phyloP scores from a whole-genome alignment of 106 monocot genomes.

The Triglochin maritima region DNA sequence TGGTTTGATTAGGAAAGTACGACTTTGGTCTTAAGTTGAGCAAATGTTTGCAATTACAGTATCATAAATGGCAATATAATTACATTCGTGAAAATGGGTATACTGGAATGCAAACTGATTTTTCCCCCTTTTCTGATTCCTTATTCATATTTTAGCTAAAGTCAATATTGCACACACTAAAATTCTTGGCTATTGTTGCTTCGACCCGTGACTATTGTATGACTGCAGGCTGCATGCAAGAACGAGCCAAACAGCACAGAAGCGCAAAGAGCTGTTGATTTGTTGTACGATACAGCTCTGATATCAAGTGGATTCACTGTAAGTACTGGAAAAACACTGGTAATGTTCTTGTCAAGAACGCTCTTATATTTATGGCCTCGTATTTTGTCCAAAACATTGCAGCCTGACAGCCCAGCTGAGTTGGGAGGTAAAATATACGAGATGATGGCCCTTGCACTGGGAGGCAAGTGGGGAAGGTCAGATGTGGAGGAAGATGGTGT shows the following conservation, averaged over 20 bases:
- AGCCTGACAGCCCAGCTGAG: slow-evolving; percentile 97
- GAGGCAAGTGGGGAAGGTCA: slow-evolving; percentile 91
- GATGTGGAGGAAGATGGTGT: slow-evolving; percentile 25
- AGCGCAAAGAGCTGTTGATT: slow-evolving; percentile 85
- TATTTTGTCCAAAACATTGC: slow-evolving; percentile 3
- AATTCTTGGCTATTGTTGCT: neutral
- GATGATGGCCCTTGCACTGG: slow-evolving; percentile 99
- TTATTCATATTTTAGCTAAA: too few species aligned
- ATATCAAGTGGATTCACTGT: slow-evolving; percentile 99
- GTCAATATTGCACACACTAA: neutral
- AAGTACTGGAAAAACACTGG: slow-evolving; percentile 10
- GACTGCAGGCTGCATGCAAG: slow-evolving; percentile 81
- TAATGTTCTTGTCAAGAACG: neutral
- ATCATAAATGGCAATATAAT: too few species aligned
- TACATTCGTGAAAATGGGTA: too few species aligned
- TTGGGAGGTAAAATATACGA: slow-evolving; percentile 92
- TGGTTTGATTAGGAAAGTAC: too few species aligned
- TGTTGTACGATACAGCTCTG: slow-evolving; percentile 85
- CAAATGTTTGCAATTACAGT: too few species aligned
- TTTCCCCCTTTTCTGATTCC: too few species aligned
- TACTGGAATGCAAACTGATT: too few species aligned
- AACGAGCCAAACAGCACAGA: slow-evolving; percentile 73
- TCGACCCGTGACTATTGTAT: neutral
- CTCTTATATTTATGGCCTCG: neutral
- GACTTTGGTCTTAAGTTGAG: too few species aligned